Conservation (phyloP, 2,329 filamentous ascomycete genomes). For the Hirsutella thompsonii region DNA sequence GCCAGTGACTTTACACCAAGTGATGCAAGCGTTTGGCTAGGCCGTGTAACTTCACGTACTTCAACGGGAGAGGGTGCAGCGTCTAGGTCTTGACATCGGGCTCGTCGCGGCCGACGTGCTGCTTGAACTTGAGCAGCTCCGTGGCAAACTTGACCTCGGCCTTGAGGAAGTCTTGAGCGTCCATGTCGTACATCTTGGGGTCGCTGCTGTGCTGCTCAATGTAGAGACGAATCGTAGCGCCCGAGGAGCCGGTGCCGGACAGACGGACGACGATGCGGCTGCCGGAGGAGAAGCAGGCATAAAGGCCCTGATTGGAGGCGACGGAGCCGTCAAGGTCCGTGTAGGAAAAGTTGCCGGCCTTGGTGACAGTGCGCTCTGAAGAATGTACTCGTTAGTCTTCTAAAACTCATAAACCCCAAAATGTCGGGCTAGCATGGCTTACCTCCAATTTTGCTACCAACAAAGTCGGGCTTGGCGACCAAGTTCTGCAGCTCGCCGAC, state of each 20-base stretch:
- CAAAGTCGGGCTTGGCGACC: conserved; percentile 60
- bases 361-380: conserved; percentile 62
- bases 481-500: conserved; percentile 69
- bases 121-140: conserved; percentile 79
- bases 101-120: conserved; percentile 83
- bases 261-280: conserved; percentile 91
- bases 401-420: neutral
- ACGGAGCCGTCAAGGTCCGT: conserved; percentile 97
- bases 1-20: neutral
- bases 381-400: neutral
- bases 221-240: conserved; percentile 92
- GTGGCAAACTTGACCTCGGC: conserved; percentile 80
- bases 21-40: too few species aligned
- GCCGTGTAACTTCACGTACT: too few species aligned
- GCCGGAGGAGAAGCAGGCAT: conserved; percentile 84
- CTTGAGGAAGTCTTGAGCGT: conserved; percentile 89
- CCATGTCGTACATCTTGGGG: conserved; percentile 60
- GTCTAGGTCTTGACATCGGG: conserved; percentile 85
- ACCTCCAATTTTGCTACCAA: conserved; percentile 72
- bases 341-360: conserved; percentile 95
- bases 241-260: conserved; percentile 88
- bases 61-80: too few species aligned
- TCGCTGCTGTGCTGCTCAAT: conserved; percentile 91
- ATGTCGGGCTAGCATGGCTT: neutral
- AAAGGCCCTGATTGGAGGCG: conserved; percentile 90